These are phyloP conservation scores for Cutaneotrichosporon arboriforme DNA, from an alignment of 1,284 basidiomycete species.

Conservation along the genomic window DNA sequence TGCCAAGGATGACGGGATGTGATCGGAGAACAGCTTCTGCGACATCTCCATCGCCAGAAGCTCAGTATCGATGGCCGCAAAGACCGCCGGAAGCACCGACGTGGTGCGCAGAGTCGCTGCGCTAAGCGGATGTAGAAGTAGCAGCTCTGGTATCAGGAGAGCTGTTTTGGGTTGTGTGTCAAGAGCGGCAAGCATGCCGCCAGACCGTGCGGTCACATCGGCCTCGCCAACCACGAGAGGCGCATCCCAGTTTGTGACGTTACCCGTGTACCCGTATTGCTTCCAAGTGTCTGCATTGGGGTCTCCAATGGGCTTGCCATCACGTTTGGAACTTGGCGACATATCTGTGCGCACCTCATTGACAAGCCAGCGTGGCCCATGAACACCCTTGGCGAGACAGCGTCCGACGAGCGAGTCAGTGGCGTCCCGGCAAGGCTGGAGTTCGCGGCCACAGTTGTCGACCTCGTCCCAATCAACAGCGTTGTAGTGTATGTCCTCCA, in stretches of 20 bases:
- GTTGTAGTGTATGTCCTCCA: not conserved
- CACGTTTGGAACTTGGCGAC: not conserved
- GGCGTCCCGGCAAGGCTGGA: not conserved
- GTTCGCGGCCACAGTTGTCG: not conserved
- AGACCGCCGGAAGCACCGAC: slow-evolving; percentile 22
- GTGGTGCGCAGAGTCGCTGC: slow-evolving; percentile 25
- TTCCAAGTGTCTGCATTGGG: not conserved
- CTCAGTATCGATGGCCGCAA: slow-evolving; percentile 25
- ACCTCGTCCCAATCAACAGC: slow-evolving; percentile 36
- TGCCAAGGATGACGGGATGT: slow-evolving; percentile 9
- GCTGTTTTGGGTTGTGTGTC: not conserved
- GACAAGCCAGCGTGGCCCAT: slow-evolving; percentile 20
- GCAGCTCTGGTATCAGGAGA: slow-evolving; percentile 20
- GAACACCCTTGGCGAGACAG: slow-evolving; percentile 5
- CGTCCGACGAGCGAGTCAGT: not conserved
- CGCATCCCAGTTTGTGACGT: slow-evolving; percentile 12
- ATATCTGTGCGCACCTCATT: slow-evolving; percentile 20
- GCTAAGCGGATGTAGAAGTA: slow-evolving; percentile 22
- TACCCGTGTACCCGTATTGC: not conserved
- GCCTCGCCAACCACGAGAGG: slow-evolving; percentile 21
- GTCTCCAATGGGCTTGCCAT: not conserved
- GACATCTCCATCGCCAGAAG: slow-evolving; percentile 29
- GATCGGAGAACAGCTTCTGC: slow-evolving; percentile 5
- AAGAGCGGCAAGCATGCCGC: slow-evolving; percentile 20
- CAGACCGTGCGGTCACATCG: slow-evolving; percentile 13